Evolutionary conservation across 1,139 yeast genomes (phyloP), one percentile per base, ranked within the genome.

Genomic region (Pichia sp.): DNA sequence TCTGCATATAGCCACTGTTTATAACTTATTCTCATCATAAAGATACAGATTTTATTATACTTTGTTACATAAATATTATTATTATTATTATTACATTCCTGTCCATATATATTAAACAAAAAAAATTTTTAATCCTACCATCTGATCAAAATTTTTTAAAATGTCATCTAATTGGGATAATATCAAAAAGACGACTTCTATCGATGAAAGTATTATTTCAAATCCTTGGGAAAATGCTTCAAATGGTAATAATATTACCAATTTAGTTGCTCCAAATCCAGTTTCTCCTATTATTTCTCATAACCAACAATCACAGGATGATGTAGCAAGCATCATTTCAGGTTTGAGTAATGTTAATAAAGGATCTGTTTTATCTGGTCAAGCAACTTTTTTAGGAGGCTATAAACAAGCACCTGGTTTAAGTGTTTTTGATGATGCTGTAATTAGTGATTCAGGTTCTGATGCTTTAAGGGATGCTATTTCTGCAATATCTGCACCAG

Each of bases 281-380:
- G 40, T 44, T 5, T 47, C 55, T 4, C 52, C 52, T 25, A 40
- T 47, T 8, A 30, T 48, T 6, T 50, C 50, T 4, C 48, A 47
- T 22, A 38, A 37, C 3, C 47, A 37, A 26, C 39, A 42, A n/a
- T 41, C 40, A 35, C 50, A 73, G 53, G 71, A 74, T 9, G 78
- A 75, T 41, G 74, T 75, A 35, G 76, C 74, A 37, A 73, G 74
- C 60, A 64, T 66, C 48, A 64, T 67, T 42, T 68, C 72, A 2
- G 57, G 67, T 35, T 52, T 67, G 27, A 58, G 61, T 43, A 55
- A 54, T 12, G 55, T 57, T 22, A 61, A 62, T 45, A 54, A 55
- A 33, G 57, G 50, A 8, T 20, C 30, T 24, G 20, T 22, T 30
- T 12, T 41, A 23, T 11, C 39, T n/a, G 33, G 23, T 25, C 48